Evolutionary conservation across 495 filamentous ascomycete genomes (phyloP).

Genomic region (Daldinia decipiens): DNA sequence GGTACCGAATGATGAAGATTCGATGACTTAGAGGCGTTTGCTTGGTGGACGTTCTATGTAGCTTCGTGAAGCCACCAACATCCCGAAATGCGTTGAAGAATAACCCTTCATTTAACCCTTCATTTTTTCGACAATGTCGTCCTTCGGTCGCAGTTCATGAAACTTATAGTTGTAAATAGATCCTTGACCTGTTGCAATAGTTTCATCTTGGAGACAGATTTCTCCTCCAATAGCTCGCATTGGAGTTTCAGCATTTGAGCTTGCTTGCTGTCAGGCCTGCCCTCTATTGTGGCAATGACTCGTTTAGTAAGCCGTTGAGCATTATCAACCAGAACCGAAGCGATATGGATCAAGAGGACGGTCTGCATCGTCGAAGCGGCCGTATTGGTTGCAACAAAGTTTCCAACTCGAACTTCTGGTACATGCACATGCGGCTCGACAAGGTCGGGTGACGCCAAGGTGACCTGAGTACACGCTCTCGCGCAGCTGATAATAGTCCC

Average conservation of each 20-base stretch:
- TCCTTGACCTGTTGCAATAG: constrained; percentile 33
- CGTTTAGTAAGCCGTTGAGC: constrained; percentile 28
- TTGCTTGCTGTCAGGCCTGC: constrained; percentile 18
- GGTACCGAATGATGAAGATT: too few species aligned
- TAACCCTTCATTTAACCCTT: background rate
- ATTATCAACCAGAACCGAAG: constrained; percentile 36
- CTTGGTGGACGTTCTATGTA: background rate
- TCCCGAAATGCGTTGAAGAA: background rate
- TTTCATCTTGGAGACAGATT: constrained; percentile 20
- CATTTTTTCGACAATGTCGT: background rate
- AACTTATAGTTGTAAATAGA: constrained; percentile 25
- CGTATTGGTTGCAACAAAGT: constrained; percentile 44
- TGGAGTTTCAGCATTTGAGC: constrained; percentile 38
- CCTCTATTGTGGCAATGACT: background rate
- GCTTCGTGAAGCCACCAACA: background rate
- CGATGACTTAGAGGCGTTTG: background rate
- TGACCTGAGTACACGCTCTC: constrained; percentile 39
- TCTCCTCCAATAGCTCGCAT: constrained; percentile 45
- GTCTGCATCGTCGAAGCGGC: constrained; percentile 49
- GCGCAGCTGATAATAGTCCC: constrained; percentile 38
- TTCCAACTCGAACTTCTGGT: constrained; percentile 49
- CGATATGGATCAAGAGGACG: constrained; percentile 44
- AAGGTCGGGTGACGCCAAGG: constrained; percentile 24
- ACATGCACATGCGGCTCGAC: constrained; percentile 38
- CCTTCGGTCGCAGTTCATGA: constrained; percentile 15